Base-by-base conservation (phyloP, 192 early-diverging fungal species). In the Coemansia sp. region DNA sequence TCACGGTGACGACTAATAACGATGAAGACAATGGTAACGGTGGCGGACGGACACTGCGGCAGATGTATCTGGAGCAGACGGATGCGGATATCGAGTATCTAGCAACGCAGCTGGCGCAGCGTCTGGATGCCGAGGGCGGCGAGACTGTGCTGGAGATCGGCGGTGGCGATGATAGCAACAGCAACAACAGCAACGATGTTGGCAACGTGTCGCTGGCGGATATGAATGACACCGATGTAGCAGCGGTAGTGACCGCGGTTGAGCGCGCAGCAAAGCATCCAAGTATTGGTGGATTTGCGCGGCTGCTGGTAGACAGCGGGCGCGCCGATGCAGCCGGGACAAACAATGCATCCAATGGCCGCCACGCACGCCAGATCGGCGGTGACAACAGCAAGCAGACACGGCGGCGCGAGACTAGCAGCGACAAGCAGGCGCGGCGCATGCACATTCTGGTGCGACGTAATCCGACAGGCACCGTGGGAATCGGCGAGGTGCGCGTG, bases 401-500 rank as follows among this genome's bases (percentile, higher is more conserved):
- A 68, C 48, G 8, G 17, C 16, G 13, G n/a, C 16, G 16, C 13
- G n/a, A 16, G 48, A 45, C 44, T 17, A 40, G 55, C 50, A 13
- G 57, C 54, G 16, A 48, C 10, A 14, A 46, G 13, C 37, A 60
- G 40, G 42, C 41, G 37, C 72, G 65, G 39, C 58, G 39, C 40
- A 58, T 62, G 16, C 48, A 68, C 19, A 75, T 65, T 12, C 84
- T 97, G 78, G 81, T 96, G 2, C 87, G 95, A 38, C 86, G 86
- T 57, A 72, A 79, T n/a, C 86, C 90, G 7, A 83, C 82, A 22
- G 84, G 87, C n/a, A 86, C 93, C n/a, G 90, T 95, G 69, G 86
- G 92, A 40, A 74, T 97, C 51, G 74, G 90, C 20, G 95, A 97
- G 76, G 81, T 96, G 60, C 87, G 95, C 9, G 88, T 97, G 11